Conservation (phyloP, 768 basidiomycete genomes). For the Boletales sp. region DNA sequence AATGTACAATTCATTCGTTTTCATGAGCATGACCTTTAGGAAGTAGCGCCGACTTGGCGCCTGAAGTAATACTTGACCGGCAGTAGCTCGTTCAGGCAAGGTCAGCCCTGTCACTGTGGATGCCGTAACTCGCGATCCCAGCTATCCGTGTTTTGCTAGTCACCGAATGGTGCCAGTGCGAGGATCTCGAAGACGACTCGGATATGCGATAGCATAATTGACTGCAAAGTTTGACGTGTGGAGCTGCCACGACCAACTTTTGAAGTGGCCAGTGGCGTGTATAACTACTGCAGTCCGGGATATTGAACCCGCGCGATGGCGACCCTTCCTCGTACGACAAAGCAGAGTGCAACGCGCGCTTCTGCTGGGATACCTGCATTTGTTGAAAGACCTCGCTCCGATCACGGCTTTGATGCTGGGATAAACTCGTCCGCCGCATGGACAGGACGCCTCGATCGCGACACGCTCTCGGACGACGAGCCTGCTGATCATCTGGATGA, state of each 20-base stretch:
- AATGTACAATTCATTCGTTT: neutral
- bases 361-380: conserved; percentile 6
- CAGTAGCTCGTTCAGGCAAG: conserved; percentile 4
- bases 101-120: conserved; percentile 1
- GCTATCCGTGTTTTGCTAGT: neutral
- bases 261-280: neutral
- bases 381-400: conserved; percentile 23
- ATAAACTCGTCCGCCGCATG: conserved; percentile 76
- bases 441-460: conserved; percentile 57
- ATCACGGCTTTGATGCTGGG: conserved; percentile 64
- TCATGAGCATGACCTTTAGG: neutral
- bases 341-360: conserved; percentile 13
- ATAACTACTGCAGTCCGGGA: neutral
- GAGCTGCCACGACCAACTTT: neutral
- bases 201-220: neutral
- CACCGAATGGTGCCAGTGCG: neutral
- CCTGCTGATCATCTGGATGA: conserved; percentile 34
- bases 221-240: neutral
- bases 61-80: neutral
- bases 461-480: conserved; percentile 51
- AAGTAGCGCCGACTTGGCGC: neutral
- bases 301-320: conserved; percentile 25
- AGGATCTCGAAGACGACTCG: neutral
- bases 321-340: conserved; percentile 34
- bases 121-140: neutral